Conservation (phyloP, 164 flowering plant species). For the Piper betle region DNA sequence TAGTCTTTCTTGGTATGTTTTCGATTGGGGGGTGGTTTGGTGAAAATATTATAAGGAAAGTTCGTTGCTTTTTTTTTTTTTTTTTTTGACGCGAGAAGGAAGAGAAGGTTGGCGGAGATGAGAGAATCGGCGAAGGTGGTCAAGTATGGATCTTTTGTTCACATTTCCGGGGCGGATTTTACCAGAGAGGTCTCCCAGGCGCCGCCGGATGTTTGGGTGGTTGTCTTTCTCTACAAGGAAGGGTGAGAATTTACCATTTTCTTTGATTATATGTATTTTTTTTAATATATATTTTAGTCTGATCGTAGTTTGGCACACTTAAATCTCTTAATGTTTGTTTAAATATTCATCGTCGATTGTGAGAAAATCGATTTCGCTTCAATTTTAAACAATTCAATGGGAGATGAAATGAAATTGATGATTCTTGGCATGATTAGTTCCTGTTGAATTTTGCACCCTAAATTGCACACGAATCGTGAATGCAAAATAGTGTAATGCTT, state of each 20-base stretch:
- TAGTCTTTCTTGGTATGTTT: too few species aligned
- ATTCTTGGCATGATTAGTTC: not conserved
- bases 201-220: conserved; percentile 87
- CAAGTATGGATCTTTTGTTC: conserved; percentile 70
- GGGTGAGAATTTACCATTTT: conserved; percentile 22
- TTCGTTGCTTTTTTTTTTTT: not conserved
- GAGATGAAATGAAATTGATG: not conserved
- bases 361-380: not conserved
- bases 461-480: not conserved
- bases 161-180: conserved; percentile 87
- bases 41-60: not conserved
- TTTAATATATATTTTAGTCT: too few species aligned
- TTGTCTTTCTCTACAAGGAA: conserved; percentile 80
- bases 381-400: not conserved
- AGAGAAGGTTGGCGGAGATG: conserved; percentile 45
- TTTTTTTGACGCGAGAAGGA: conserved; percentile 14
- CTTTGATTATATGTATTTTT: too few species aligned
- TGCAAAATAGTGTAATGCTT: not conserved
- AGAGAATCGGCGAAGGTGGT: conserved; percentile 57
- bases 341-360: not conserved
- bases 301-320: not conserved
- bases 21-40: not conserved
- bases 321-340: too few species aligned
- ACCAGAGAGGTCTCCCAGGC: conserved; percentile 93
- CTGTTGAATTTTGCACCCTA: not conserved